Evolutionary conservation across 768 basidiomycete species (phyloP).

Genomic region (Daedaleopsis nitida): DNA sequence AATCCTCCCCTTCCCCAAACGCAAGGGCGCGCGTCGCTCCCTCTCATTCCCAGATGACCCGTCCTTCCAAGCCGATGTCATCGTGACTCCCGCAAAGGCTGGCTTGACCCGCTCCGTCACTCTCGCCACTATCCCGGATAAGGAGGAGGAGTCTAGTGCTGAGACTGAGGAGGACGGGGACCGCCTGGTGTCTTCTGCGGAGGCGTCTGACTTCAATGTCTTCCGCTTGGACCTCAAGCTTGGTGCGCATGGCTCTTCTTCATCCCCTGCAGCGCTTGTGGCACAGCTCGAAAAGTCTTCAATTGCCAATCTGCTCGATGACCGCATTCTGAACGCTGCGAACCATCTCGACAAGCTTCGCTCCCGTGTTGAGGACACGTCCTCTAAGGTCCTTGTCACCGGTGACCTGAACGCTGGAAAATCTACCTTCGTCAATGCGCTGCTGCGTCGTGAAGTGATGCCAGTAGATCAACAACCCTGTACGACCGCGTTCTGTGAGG

Average conservation of each 20-base stretch:
- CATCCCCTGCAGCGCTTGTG: constrained; percentile 72
- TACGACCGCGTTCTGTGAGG: constrained; percentile 96
- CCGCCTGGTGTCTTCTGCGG: constrained; percentile 42
- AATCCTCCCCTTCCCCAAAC: constrained; percentile 36
- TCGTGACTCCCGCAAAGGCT: constrained; percentile 51
- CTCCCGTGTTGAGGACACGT: constrained; percentile 84
- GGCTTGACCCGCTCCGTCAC: constrained; percentile 63
- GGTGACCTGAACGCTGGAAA: constrained; percentile 99
- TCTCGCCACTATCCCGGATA: constrained; percentile 52
- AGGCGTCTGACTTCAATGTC: constrained; percentile 73
- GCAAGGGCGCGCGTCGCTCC: constrained; percentile 58
- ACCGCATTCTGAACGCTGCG: constrained; percentile 72
- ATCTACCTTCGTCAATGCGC: constrained; percentile 96
- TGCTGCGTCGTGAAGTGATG: constrained; percentile 89
- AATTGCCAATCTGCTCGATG: constrained; percentile 89
- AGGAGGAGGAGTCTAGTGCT: constrained; percentile 40
- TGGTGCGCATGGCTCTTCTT: constrained; percentile 67
- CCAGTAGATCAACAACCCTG: constrained; percentile 98
- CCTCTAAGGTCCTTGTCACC: constrained; percentile 95
- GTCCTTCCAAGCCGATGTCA: constrained; percentile 61
- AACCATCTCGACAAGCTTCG: constrained; percentile 85
- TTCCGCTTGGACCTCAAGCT: constrained; percentile 93
- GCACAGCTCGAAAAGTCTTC: constrained; percentile 91
- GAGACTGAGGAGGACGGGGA: constrained; percentile 28
- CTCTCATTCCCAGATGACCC: constrained; percentile 89